Evolutionary conservation across 768 basidiomycete species (phyloP), one percentile per base, ranked within the genome.

Genomic region (Strobilomyces dryophilus): DNA sequence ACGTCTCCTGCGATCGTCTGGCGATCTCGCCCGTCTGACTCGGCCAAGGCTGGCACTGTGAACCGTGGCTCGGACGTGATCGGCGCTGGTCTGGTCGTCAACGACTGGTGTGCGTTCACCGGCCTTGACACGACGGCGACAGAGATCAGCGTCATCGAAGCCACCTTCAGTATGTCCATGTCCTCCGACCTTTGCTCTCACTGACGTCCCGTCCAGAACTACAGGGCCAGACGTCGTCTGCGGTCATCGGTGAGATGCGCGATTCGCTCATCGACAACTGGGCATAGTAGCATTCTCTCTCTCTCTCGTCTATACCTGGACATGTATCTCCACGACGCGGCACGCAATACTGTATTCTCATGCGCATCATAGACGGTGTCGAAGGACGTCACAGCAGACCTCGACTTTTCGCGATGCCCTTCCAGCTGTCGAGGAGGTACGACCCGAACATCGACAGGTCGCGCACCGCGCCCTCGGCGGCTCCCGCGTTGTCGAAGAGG

Each of bases 61-160:
- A 99, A 98, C 73, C 87, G 97, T 67, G 97, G 97, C 63, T 97
- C 94, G 44, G 97, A 98, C 64, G 94, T 98, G 35, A 86, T 99
- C 59, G 97, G 97, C 29, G 97, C 95, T 9, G 97, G 97, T 29
- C 79, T 98, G 32, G 93, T 99, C 51, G 97, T 98, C 52, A 99
- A 99, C 65, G 97, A 98, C 69, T 98, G 97, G 97, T 92, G 91
- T 74, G 97, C 97, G 10, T 98, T 98, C 73, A 93, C 94, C n/a
- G 97, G 97, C 34, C 79, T 97, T 27, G 97, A 99, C 66, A 98
- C 97, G 55, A 99, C 97, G n/a, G 97, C 97, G 37, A 98, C 95
- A 49, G 97, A 99, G 72, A 92, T 98, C 70, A 91, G 88, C 63
- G 95, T 99, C 36, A 97, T 98, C 62, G 97, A 99, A 70, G 94